These are phyloP conservation scores for Scutellaria baicalensis DNA, from an alignment of 257 asterid species.

Conservation along the genomic window DNA sequence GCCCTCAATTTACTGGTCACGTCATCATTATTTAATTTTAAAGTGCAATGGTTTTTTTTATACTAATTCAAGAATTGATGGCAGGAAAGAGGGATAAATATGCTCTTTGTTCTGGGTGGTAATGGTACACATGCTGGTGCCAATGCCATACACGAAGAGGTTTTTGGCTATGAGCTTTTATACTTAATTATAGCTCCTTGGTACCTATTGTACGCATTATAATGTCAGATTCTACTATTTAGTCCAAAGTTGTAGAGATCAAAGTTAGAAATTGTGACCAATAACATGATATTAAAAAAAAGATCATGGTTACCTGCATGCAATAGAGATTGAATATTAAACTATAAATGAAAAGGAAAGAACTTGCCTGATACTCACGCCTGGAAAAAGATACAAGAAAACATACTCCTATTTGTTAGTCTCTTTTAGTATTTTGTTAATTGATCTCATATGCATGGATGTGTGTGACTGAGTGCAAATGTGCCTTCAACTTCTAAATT, in stretches of 20 bases:
- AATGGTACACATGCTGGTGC: constrained; percentile 99
- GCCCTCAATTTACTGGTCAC: not conserved
- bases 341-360: not conserved
- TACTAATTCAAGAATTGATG: constrained; percentile 16
- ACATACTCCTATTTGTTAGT: not conserved
- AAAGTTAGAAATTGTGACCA: not conserved
- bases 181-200: not conserved
- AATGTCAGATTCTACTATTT: not conserved
- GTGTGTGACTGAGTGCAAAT: not conserved
- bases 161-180: constrained; percentile 17
- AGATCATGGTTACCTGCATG: not conserved
- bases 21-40: not conserved
- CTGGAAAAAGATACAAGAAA: not conserved
- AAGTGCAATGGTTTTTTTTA: not conserved
- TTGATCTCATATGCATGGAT: not conserved
- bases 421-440: not conserved
- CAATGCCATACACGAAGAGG: constrained; percentile 97
- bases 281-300: too few species aligned
- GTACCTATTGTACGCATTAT: not conserved
- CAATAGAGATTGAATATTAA: not conserved
- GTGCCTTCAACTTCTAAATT: not conserved
- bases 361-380: not conserved
- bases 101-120: constrained; percentile 98
- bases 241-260: not conserved
- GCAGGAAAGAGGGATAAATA: constrained; percentile 92